Conservation (phyloP, 495 filamentous ascomycete genomes). For the Xylaria telfairii region DNA sequence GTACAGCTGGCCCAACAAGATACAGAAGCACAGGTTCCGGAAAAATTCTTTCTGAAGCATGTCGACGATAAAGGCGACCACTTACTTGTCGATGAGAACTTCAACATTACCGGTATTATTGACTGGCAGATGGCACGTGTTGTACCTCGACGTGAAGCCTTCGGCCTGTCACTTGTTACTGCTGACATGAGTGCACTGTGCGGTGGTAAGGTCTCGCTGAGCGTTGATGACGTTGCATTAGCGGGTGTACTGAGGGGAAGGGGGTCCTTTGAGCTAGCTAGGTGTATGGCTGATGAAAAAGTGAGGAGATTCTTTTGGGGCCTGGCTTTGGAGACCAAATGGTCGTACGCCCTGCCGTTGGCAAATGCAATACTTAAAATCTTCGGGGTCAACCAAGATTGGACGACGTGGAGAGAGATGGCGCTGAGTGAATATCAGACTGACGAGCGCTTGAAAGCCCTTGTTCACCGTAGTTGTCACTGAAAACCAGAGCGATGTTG, state of each 20-base stretch:
- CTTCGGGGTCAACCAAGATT: conserved; percentile 22
- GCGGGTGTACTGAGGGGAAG: conserved; percentile 18
- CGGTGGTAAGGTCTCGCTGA: conserved; percentile 27
- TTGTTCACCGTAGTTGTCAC: background rate
- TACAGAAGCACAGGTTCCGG: background rate
- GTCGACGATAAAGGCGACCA: conserved; percentile 50
- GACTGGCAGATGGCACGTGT: conserved; percentile 51
- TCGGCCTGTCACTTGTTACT: conserved; percentile 39
- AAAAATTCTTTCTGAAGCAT: conserved; percentile 38
- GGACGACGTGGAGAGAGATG: conserved; percentile 19
- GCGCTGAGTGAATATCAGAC: conserved; percentile 14
- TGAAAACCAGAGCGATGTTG: background rate
- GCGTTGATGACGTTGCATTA: conserved; percentile 25
- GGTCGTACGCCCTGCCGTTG: conserved; percentile 23
- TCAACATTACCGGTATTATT: conserved; percentile 47
- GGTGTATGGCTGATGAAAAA: conserved; percentile 21
- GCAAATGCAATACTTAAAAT: conserved; percentile 21
- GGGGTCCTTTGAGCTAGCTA: conserved; percentile 23
- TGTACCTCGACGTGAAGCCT: conserved; percentile 37
- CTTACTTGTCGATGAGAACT: conserved; percentile 47
- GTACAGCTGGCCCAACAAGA: background rate
- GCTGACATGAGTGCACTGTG: conserved; percentile 42
- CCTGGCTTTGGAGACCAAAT: conserved; percentile 22
- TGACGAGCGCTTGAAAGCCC: conserved; percentile 7
- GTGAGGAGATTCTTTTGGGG: conserved; percentile 26